These are phyloP conservation scores for Volvariella volvacea DNA, from an alignment of 1,284 basidiomycete genomes.

Conservation along the genomic window DNA sequence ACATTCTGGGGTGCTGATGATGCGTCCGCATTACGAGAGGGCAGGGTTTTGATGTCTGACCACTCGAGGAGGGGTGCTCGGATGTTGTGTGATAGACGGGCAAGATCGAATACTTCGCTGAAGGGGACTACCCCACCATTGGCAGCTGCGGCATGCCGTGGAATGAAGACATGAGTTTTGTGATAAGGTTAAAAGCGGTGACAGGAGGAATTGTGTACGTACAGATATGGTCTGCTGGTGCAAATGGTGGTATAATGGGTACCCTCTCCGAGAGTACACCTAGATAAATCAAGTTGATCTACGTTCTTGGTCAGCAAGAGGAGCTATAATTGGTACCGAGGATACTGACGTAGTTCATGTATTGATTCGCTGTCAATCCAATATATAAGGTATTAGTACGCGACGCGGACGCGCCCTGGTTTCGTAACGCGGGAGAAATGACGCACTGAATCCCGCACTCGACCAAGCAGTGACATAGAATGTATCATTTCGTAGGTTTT, in stretches of 20 bases:
- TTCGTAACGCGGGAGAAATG: not conserved
- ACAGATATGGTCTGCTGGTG: slow-evolving; percentile 29
- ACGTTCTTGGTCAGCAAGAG: not conserved
- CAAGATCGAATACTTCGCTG: slow-evolving; percentile 32
- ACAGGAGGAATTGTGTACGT: slow-evolving; percentile 7
- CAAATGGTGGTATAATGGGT: slow-evolving; percentile 35
- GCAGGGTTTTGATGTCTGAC: slow-evolving; percentile 26
- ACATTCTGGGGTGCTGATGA: slow-evolving; percentile 10
- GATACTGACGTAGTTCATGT: slow-evolving; percentile 23
- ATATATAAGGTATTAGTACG: too few relatives aligned
- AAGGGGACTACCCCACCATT: slow-evolving; percentile 27
- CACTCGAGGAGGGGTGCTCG: slow-evolving; percentile 32
- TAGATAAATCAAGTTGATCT: slow-evolving; percentile 37
- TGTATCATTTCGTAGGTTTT: slow-evolving; percentile 21
- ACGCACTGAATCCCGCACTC: slow-evolving; percentile 27
- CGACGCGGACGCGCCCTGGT: too few relatives aligned
- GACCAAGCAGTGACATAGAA: slow-evolving; percentile 28
- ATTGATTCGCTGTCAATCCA: slow-evolving; percentile 23
- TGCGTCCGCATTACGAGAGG: slow-evolving; percentile 12
- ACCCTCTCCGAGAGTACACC: slow-evolving; percentile 28
- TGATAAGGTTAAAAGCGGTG: not conserved
- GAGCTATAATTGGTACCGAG: not conserved
- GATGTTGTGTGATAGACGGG: slow-evolving; percentile 19
- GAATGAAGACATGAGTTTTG: not conserved
- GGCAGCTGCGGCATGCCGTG: slow-evolving; percentile 10